Evolutionary conservation across 306 rosid genomes (phyloP), one percentile per base, ranked within the genome.

Genomic region (Cucurbita ficifolia): DNA sequence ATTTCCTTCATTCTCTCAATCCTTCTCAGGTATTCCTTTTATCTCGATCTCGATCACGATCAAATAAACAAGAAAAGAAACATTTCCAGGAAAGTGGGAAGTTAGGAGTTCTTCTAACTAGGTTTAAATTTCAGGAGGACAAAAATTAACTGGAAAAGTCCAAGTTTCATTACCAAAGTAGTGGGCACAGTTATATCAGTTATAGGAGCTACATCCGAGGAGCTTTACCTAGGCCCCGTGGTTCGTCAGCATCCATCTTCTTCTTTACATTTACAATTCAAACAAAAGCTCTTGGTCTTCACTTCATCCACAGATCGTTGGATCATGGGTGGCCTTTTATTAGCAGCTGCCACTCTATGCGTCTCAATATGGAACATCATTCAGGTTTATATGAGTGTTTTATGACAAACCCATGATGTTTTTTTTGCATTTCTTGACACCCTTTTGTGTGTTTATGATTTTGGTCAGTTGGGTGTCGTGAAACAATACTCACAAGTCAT

Each of bases 271-370:
- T 11, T 78, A 57, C 67, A 58, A 46, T 70, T 57, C 52, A 61
- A 75, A 48, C 82, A 83, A 36, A 82, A 77, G 72, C 76, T 77
- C 64, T 71, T 87, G 17, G 71, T 87, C 22, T 87, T 87, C 86
- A 84, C 93, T 21, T 82, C 91, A 52, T 62, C 79, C 10, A 85
- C 89, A 1, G 96, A 90, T 13, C 84, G 82, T 65, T 92, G 96
- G 96, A 49, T 77, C 80, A 79, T 87, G 50, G 96, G 96, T 77
- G 98, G 98, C 55, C 43, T 83, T 78, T 78, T 90, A 60, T 83
- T 88, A 56, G 90, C 81, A 76, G 73, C 84, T 52, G 79, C 96
- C 72, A 79, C 88, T 43, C 74, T 92, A 65, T 88, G 90, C 14
- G 75, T 83, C 60, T 76, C 92, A 33, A 21, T 90, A 65, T 85